These are phyloP conservation scores for Quercus gilva DNA, from an alignment of 306 rosid genomes.

Conservation along the genomic window DNA sequence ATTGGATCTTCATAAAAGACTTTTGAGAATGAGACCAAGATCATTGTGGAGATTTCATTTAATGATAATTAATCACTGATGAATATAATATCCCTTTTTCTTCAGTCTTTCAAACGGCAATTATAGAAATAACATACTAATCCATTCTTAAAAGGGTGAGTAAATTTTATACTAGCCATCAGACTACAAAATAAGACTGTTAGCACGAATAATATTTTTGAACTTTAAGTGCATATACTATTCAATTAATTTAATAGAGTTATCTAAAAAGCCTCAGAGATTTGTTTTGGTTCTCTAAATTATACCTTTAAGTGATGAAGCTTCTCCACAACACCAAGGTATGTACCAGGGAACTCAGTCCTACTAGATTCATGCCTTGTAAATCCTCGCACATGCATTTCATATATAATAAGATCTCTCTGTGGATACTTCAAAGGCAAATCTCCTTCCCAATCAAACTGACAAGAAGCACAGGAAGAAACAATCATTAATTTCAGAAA, in stretches of 20 bases:
- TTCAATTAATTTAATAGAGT: not conserved
- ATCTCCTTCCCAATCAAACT: slow-evolving; percentile 99
- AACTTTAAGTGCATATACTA: slow-evolving; percentile 1
- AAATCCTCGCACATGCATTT: slow-evolving; percentile 95
- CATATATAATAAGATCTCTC: slow-evolving; percentile 83
- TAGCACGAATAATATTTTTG: not conserved
- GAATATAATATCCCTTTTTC: not conserved
- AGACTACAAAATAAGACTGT: not conserved
- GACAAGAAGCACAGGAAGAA: slow-evolving; percentile 32
- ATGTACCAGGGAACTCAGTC: slow-evolving; percentile 78
- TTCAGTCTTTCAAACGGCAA: not conserved
- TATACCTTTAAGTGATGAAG: slow-evolving; percentile 85
- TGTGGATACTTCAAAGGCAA: slow-evolving; percentile 75
- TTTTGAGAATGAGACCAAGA: not conserved
- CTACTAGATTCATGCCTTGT: slow-evolving; percentile 85
- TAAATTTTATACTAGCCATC: not conserved
- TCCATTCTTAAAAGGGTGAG: too few relatives aligned
- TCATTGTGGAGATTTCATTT: not conserved
- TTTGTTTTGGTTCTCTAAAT: slow-evolving; percentile 8
- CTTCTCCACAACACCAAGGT: slow-evolving; percentile 91
- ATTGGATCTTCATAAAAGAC: not conserved
- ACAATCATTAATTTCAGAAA: not conserved
- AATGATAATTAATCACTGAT: not conserved
- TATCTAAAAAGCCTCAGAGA: slow-evolving; percentile 3
- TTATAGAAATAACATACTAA: not conserved